Percentiles rank a stretch among this genome's conserved stretches.
Evolutionary conservation across 441 rosid genomes (phyloP).

Genomic region (Sinapis alba): DNA sequence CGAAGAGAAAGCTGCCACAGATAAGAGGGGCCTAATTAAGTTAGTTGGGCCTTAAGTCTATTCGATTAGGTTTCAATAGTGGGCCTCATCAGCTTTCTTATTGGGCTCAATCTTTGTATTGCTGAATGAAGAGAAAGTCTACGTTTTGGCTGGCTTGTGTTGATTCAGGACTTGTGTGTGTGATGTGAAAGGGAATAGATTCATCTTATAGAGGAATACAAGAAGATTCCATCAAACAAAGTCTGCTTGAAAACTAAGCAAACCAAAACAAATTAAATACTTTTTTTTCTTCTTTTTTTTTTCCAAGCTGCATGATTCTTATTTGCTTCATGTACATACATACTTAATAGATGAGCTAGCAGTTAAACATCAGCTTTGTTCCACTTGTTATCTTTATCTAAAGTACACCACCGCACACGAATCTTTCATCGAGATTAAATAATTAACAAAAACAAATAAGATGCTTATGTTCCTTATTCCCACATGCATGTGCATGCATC

Average conservation of each 20-base stretch:
- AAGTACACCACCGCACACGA: slow-evolving; percentile 30
- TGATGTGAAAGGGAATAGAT: slow-evolving; percentile 38
- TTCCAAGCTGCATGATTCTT: slow-evolving; percentile 25
- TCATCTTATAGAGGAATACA: slow-evolving; percentile 2
- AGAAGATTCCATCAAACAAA: slow-evolving; percentile 24
- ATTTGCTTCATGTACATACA: neutral
- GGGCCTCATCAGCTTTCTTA: slow-evolving; percentile 2
- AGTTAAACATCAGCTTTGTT: slow-evolving; percentile 37
- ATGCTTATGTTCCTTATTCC: slow-evolving; percentile 30
- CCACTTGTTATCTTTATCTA: slow-evolving; percentile 30
- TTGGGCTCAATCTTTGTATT: neutral
- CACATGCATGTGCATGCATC: slow-evolving; percentile 36
- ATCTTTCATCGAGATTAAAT: slow-evolving; percentile 25
- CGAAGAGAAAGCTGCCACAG: neutral
- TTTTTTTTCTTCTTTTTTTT: slow-evolving; percentile 6
- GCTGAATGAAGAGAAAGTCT: neutral
- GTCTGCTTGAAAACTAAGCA: slow-evolving; percentile 35
- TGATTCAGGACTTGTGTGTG: slow-evolving; percentile 1
- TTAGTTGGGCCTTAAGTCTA: neutral
- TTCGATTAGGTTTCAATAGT: neutral
- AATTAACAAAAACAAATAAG: neutral
- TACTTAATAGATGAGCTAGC: slow-evolving; percentile 30
- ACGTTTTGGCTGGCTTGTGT: neutral
- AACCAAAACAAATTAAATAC: slow-evolving; percentile 13
- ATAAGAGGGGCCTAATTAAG: neutral